phyloP scores from a whole-genome alignment of 441 rosid species.

The Geranium incanum region DNA sequence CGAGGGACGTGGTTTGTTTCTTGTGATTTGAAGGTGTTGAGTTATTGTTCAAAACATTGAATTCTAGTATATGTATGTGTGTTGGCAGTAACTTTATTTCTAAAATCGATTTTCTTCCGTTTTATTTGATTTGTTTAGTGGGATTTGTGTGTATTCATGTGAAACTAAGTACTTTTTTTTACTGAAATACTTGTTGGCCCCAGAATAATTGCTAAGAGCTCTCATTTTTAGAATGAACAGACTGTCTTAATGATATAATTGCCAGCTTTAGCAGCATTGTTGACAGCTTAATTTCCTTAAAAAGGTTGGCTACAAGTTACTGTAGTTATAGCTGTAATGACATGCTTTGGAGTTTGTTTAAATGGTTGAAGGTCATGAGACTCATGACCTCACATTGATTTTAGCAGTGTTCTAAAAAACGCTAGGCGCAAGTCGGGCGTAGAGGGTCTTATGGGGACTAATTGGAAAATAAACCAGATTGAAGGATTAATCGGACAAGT shows the following conservation, averaged over 20 bases:
- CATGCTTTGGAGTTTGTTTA: not conserved
- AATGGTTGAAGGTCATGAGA: not conserved
- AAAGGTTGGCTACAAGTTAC: not conserved
- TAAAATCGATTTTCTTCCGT: not conserved
- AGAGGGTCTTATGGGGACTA: too few species aligned
- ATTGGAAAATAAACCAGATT: too few species aligned
- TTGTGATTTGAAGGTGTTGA: not conserved
- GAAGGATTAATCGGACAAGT: too few species aligned
- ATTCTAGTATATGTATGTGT: not conserved
- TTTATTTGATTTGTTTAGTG: not conserved
- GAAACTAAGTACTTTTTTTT: not conserved
- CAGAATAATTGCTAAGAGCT: not conserved
- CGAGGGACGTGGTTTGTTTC: too few species aligned
- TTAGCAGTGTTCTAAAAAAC: too few species aligned
- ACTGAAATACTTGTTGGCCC: not conserved
- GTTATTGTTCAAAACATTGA: not conserved
- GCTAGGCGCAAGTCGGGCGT: too few species aligned
- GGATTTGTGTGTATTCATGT: not conserved
- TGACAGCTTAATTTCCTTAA: not conserved
- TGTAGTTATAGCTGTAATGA: not conserved
- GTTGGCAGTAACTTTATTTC: not conserved
- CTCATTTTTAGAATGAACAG: not conserved
- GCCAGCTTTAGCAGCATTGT: not conserved
- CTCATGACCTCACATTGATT: not conserved
- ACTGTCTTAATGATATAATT: not conserved